phyloP scores from a whole-genome alignment of 2,329 filamentous ascomycete species.

The Fusarium sp. region DNA sequence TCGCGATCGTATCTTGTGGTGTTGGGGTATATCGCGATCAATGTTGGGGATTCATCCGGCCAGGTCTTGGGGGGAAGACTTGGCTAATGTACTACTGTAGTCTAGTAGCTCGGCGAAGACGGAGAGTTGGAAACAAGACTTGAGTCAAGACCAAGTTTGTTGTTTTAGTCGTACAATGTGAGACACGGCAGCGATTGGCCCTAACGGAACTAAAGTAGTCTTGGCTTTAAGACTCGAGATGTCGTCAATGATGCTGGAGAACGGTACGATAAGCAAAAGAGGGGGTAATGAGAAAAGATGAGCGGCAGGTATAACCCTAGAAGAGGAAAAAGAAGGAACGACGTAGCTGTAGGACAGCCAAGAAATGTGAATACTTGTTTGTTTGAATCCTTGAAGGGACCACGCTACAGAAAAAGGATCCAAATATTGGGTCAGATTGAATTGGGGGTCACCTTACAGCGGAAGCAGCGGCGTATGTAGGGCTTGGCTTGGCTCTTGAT shows the following conservation, averaged over 20 bases:
- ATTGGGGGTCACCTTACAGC: not conserved
- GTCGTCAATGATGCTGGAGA: constrained; percentile 19
- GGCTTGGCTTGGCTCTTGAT: not conserved
- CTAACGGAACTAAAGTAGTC: not conserved
- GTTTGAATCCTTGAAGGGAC: not conserved
- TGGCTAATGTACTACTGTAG: not conserved
- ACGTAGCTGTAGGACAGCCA: constrained; percentile 23
- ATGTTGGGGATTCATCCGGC: constrained; percentile 16
- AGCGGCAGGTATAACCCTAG: not conserved
- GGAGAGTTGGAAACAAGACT: not conserved
- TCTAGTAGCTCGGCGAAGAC: constrained; percentile 7
- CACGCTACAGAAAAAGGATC: not conserved
- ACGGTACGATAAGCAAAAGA: not conserved
- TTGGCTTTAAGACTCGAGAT: constrained; percentile 7
- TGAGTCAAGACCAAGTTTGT: constrained; percentile 12
- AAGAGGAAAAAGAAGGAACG: constrained; percentile 15
- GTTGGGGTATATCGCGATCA: constrained; percentile 14
- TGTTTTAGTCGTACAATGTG: constrained; percentile 11
- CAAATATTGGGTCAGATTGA: not conserved
- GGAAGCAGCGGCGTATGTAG: constrained; percentile 7
- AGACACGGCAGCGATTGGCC: constrained; percentile 18
- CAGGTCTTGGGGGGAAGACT: constrained; percentile 3
- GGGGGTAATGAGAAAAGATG: not conserved
- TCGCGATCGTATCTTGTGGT: constrained; percentile 1
- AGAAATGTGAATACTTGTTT: constrained; percentile 33